A percentile compares a stretch with the other conserved stretches of the same genome.
Evolutionary conservation across 345 rosid species (phyloP).

Genomic region (Dipteronia sinensis): DNA sequence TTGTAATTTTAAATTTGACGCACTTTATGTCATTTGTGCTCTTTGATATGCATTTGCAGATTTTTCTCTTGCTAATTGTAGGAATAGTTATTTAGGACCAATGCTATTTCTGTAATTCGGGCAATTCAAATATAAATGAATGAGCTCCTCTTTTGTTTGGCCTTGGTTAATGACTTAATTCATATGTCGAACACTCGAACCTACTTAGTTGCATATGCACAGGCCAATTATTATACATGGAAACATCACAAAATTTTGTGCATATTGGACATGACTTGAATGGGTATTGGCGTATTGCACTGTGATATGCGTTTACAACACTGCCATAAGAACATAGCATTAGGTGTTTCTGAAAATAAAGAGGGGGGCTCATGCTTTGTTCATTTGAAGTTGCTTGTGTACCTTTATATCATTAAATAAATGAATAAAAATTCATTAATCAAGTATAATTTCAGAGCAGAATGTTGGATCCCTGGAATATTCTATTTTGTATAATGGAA

Average conservation of each 20-base stretch:
- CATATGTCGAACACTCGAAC: background rate
- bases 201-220: background rate
- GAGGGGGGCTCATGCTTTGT: background rate
- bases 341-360: conserved; percentile 2
- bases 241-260: background rate
- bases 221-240: background rate
- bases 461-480: background rate
- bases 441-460: background rate
- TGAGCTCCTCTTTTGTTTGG: background rate
- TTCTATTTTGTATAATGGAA: background rate
- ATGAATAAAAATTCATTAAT: background rate
- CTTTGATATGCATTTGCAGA: background rate
- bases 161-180: background rate
- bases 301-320: background rate
- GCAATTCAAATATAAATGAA: background rate
- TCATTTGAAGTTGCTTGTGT: conserved; percentile 3
- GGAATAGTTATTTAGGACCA: background rate
- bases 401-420: background rate
- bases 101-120: background rate
- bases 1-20: background rate
- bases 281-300: conserved; percentile 10
- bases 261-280: background rate
- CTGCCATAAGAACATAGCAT: background rate
- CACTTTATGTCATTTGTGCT: background rate
- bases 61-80: background rate